A percentile compares a stretch with the other conserved stretches of the same genome.
Evolutionary conservation across 139 green algal genomes (phyloP).

Genomic region (Auxenochlorella pyrenoidosa): DNA sequence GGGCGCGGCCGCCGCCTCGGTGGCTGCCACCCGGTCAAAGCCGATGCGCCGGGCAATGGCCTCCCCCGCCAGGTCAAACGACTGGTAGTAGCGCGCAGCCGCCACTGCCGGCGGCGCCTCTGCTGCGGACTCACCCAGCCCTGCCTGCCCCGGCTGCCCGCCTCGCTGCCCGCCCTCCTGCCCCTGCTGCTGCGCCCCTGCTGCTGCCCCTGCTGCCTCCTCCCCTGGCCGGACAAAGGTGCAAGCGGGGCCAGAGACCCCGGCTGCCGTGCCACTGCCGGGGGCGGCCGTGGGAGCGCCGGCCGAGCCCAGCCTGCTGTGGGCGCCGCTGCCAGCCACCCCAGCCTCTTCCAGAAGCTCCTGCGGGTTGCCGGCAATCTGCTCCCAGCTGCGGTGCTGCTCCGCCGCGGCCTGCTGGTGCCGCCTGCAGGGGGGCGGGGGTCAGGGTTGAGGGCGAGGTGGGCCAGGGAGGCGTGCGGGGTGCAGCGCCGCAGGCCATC

Average conservation of each 20-base stretch:
- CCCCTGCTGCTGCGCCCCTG: background rate
- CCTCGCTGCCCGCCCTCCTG: background rate
- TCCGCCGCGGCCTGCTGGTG: background rate
- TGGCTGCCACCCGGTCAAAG: constrained; percentile 14
- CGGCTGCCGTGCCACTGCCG: background rate
- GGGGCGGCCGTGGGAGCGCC: background rate
- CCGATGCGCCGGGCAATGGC: constrained; percentile 59
- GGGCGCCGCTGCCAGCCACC: background rate
- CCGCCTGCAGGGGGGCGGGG: background rate
- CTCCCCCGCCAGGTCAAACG: constrained; percentile 53
- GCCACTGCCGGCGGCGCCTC: background rate
- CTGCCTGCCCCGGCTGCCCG: background rate
- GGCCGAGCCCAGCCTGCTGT: background rate
- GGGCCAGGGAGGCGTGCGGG: background rate
- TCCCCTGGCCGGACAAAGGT: background rate
- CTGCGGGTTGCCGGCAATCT: background rate
- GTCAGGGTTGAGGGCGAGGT: background rate
- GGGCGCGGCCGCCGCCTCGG: background rate
- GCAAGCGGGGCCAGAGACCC: background rate
- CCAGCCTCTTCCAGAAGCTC: constrained; percentile 1
- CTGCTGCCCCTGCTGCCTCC: background rate
- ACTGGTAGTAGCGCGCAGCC: background rate
- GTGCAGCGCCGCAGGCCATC: too few relatives aligned
- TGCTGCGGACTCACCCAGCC: background rate
- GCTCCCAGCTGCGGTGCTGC: constrained; percentile 1